phyloP scores from a whole-genome alignment of 176 grass and related monocot species.

The Cenchrus fungigraminus region DNA sequence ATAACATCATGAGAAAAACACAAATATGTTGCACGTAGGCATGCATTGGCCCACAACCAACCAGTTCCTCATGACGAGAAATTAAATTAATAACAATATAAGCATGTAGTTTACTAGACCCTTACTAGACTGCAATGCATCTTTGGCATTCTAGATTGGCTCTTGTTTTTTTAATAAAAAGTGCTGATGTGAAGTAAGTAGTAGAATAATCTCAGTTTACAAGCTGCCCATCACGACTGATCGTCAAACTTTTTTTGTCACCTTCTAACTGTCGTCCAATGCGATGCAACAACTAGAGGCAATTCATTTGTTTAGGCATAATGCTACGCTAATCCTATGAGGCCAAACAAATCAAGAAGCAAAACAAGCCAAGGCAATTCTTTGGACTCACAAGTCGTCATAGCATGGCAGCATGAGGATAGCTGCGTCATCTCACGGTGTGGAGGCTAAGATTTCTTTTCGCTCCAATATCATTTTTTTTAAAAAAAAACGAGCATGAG shows the following conservation, averaged over 20 bases:
- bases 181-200: background rate
- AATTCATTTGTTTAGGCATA: constrained; percentile 8
- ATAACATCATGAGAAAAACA: no score
- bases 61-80: background rate
- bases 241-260: constrained; percentile 18
- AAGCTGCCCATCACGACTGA: background rate
- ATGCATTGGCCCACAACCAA: background rate
- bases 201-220: background rate
- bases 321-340: constrained; percentile 23
- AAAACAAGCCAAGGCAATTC: background rate
- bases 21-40: background rate
- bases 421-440: background rate
- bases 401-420: background rate
- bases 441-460: background rate
- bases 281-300: constrained; percentile 34
- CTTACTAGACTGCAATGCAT: background rate
- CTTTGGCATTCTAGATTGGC: background rate
- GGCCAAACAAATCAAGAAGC: background rate
- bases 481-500: background rate
- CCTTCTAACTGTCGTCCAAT: background rate
- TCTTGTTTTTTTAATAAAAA: background rate
- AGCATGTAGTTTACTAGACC: background rate
- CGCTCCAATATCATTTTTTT: background rate
- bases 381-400: background rate
- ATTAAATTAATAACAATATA: background rate